Evolutionary conservation across 331 rosid genomes (phyloP), one percentile per base, ranked within the genome.

Genomic region (Quercus lobata): DNA sequence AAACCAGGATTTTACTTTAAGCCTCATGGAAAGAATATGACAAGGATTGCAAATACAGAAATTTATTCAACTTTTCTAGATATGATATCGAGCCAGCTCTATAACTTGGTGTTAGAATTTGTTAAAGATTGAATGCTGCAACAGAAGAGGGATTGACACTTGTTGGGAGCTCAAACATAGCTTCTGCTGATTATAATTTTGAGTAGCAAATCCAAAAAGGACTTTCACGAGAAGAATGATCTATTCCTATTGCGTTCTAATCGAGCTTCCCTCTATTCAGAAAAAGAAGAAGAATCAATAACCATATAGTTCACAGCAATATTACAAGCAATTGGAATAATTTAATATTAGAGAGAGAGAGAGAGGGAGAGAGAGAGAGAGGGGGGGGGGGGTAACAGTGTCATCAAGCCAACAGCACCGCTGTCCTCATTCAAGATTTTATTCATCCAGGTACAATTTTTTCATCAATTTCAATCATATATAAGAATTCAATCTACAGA

Each of bases 241-340:
- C 97, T 81, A 21, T 7, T 91, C 82, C 56, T 90, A 82, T 95
- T 95, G 24, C 96, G 94, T 80, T 95, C 99, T 84, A 95, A 81
- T 69, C 99, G 94, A 89, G 93, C 97, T 76, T 87, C 93, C 88
- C 99, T 90, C 99, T 95, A 91, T 82, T 8, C 16, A 76, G 80
- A 82, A 74, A 25, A 52, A 58, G 0, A 49, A n/a, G n/a, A n/a
- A 60, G 41, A 44, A 49, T 68, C 21, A 61, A 65, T 58, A 79
- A 46, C 29, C 21, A 32, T 25, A 12, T 53, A 76, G 68, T 30
- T 27, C 41, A 24, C 2, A 37, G 34, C 52, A 68, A n/a, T 10
- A 72, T 53, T 56, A 35, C 52, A 63, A 55, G 60, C 27, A 60
- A 71, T 46, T 44, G 49, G 35, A 53, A 16, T 69, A 46, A 53